Evolutionary conservation across 768 basidiomycete genomes (phyloP).

Genomic region (Gloeophyllum trabeum): DNA sequence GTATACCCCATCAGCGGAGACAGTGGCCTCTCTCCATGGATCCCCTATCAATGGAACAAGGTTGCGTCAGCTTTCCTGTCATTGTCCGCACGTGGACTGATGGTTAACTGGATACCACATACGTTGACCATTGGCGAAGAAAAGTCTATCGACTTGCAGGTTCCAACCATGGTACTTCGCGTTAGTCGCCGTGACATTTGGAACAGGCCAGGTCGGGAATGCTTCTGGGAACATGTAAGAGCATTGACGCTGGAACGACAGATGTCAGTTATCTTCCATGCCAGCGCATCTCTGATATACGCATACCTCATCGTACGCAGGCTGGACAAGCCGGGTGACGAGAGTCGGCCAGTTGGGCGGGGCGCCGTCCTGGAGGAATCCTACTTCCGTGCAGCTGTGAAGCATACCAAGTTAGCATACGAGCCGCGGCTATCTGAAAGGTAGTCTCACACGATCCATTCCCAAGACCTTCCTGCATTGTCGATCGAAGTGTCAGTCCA

Average conservation of each 20-base stretch:
- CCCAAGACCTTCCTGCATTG: conserved; percentile 52
- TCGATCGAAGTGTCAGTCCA: conserved; percentile 48
- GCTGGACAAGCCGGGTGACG: conserved; percentile 44
- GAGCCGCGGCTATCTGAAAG: not conserved
- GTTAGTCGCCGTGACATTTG: conserved; percentile 33
- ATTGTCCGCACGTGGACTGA: too few species aligned
- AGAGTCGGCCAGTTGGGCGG: conserved; percentile 28
- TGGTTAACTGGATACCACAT: conserved; percentile 14
- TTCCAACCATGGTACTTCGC: conserved; percentile 50
- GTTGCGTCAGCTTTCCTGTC: not conserved
- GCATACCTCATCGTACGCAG: conserved; percentile 40
- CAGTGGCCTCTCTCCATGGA: conserved; percentile 61
- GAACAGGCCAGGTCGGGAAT: conserved; percentile 35
- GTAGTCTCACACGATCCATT: conserved; percentile 35
- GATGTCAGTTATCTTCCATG: not conserved
- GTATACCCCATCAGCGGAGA: conserved; percentile 41
- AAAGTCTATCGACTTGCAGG: conserved; percentile 41
- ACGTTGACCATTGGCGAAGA: conserved; percentile 66
- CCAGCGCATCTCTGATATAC: conserved; percentile 1
- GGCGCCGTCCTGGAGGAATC: conserved; percentile 28
- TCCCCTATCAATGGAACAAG: conserved; percentile 33
- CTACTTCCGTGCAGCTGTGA: conserved; percentile 63
- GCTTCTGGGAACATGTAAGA: conserved; percentile 52
- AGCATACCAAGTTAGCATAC: conserved; percentile 3
- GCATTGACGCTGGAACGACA: conserved; percentile 46